Percentiles rank a stretch among this genome's conserved stretches.
These are phyloP conservation scores for Aspergillus saccharolyticus DNA, from an alignment of 495 filamentous ascomycete species.

Conservation along the genomic window DNA sequence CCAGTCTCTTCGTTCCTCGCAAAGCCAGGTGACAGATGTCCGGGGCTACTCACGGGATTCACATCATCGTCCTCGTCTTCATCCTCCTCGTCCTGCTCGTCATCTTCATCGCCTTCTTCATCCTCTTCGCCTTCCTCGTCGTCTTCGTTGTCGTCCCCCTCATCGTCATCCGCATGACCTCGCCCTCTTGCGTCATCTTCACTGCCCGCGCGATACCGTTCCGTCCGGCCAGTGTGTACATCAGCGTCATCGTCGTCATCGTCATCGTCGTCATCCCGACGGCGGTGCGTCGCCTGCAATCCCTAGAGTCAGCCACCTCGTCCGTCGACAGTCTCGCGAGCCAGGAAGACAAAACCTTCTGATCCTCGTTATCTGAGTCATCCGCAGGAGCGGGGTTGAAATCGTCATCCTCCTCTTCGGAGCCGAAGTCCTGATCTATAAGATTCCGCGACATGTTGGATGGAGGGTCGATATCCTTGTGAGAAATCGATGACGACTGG, in stretches of 20 bases:
- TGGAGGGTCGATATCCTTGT: neutral
- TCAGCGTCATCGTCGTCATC: constrained; percentile 48
- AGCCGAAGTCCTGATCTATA: constrained; percentile 56
- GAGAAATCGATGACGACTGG: neutral
- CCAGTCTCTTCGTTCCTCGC: neutral
- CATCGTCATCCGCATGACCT: constrained; percentile 30
- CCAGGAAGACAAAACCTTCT: too few species aligned
- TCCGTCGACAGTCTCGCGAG: too few species aligned
- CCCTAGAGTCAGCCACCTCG: constrained; percentile 22
- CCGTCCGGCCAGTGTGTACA: constrained; percentile 26
- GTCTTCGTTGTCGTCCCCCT: constrained; percentile 30
- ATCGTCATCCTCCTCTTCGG: constrained; percentile 75
- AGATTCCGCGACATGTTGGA: constrained; percentile 48
- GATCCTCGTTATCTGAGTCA: constrained; percentile 62
- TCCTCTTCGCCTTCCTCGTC: constrained; percentile 44
- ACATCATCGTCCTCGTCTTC: constrained; percentile 60
- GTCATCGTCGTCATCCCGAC: constrained; percentile 44
- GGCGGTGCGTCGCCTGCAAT: constrained; percentile 27
- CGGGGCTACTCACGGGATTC: constrained; percentile 49
- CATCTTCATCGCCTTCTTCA: constrained; percentile 22
- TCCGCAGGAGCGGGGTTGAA: constrained; percentile 71
- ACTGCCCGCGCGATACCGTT: constrained; percentile 28
- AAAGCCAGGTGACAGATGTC: too few species aligned
- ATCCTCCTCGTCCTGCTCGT: constrained; percentile 39
- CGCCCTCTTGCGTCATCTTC: constrained; percentile 36